Conservation (phyloP, 2,329 filamentous ascomycete genomes). For the Venturia carpophila region DNA sequence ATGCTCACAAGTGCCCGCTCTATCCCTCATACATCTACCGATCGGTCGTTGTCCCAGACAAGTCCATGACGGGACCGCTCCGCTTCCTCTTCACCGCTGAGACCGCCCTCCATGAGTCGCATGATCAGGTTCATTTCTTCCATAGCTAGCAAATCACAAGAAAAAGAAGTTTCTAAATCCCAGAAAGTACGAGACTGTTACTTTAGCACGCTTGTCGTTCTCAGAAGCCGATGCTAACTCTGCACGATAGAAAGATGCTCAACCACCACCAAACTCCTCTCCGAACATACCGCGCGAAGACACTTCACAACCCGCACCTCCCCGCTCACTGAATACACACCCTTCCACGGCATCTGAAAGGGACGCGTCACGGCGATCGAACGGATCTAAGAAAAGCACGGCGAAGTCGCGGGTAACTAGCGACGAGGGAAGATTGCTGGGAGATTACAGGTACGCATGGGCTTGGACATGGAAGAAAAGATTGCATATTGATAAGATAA, state of each 20-base stretch:
- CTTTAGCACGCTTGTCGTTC: background rate
- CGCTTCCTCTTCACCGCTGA: background rate
- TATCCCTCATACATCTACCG: background rate
- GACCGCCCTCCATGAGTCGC: background rate
- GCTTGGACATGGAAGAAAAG: background rate
- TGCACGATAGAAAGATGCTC: constrained; percentile 6
- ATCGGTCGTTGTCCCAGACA: background rate
- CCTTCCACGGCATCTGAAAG: background rate
- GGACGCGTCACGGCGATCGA: background rate
- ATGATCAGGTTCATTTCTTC: background rate
- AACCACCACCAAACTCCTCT: background rate
- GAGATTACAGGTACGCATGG: background rate
- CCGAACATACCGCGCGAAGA: background rate
- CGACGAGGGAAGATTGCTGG: constrained; percentile 9
- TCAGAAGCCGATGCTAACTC: background rate
- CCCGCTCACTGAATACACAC: background rate
- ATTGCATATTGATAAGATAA: background rate
- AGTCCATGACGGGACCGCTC: constrained; percentile 4
- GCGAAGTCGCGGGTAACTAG: background rate
- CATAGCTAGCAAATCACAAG: background rate
- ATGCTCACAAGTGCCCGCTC: background rate
- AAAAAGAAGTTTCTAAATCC: background rate
- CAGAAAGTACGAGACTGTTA: background rate
- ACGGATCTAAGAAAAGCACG: background rate
- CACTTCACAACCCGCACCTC: background rate